phyloP scores from a whole-genome alignment of 2,329 filamentous ascomycete species.

The Lasiodiplodia hormozganensis region DNA sequence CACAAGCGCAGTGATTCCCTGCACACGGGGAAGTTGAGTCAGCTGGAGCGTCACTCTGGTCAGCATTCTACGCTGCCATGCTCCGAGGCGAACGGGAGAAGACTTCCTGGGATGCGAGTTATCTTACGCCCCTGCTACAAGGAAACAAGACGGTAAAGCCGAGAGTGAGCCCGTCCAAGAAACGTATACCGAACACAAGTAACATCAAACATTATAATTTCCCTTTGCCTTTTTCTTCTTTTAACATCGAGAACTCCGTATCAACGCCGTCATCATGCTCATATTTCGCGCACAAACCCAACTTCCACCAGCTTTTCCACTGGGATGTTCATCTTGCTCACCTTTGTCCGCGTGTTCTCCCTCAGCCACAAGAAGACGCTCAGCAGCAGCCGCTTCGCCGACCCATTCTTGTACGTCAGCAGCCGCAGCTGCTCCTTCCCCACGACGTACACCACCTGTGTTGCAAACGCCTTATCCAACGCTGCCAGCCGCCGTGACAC shows the following conservation, averaged over 20 bases:
- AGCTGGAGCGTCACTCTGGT: too few species aligned
- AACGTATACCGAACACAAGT: neutral
- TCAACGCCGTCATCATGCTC: constrained; percentile 8
- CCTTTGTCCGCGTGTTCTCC: constrained; percentile 71
- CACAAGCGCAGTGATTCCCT: neutral
- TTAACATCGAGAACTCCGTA: neutral
- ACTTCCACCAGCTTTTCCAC: constrained; percentile 71
- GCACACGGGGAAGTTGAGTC: neutral
- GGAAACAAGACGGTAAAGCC: too few species aligned
- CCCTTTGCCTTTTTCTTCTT: neutral
- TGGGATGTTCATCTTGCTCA: constrained; percentile 66
- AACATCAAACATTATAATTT: constrained; percentile 11
- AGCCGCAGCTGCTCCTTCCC: constrained; percentile 68
- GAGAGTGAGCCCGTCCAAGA: neutral
- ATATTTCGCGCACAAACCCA: constrained; percentile 73
- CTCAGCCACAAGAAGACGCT: constrained; percentile 68
- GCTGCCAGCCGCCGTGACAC: constrained; percentile 39
- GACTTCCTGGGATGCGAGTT: too few species aligned
- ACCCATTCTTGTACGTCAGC: constrained; percentile 31
- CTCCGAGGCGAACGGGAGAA: too few species aligned
- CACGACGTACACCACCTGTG: constrained; percentile 59
- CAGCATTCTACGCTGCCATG: too few species aligned
- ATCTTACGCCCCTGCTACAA: too few species aligned
- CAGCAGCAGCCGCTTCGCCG: constrained; percentile 54
- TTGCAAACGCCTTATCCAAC: constrained; percentile 53